Conservation (phyloP, 176 grass and related monocot genomes). For the Cenchrus americanus region DNA sequence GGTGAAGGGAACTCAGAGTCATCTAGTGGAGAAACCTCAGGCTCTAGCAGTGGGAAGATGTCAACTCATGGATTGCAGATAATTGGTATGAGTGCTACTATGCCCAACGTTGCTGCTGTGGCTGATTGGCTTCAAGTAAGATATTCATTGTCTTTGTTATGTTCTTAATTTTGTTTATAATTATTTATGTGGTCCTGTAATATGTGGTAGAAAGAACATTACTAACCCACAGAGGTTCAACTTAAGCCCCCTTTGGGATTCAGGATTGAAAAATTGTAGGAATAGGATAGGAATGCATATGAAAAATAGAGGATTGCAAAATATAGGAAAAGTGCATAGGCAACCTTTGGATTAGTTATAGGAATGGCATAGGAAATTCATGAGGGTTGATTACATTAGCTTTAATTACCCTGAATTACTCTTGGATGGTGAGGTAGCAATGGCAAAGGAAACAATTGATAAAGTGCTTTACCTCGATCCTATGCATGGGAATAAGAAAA, state of each 20-base stretch:
- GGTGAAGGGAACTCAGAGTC: conserved; percentile 80
- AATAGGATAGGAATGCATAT: too few species aligned
- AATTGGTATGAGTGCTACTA: conserved; percentile 97
- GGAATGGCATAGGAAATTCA: too few species aligned
- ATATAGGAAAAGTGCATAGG: too few species aligned
- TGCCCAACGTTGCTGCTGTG: conserved; percentile 90
- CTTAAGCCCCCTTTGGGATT: not conserved
- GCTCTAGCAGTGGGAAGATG: conserved; percentile 74
- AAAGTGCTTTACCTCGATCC: too few species aligned
- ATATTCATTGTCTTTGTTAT: conserved; percentile 15
- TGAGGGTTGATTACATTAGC: too few species aligned
- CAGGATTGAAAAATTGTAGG: too few species aligned
- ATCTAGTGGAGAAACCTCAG: conserved; percentile 67
- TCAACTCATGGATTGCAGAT: conserved; percentile 81
- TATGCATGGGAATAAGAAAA: too few species aligned
- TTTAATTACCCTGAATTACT: too few species aligned
- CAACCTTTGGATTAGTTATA: too few species aligned
- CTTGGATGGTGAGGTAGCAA: too few species aligned
- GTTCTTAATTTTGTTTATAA: not conserved
- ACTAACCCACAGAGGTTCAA: not conserved
- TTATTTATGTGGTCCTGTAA: conserved; percentile 12
- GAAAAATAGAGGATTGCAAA: too few species aligned
- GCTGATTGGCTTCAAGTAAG: conserved; percentile 98
- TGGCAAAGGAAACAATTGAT: too few species aligned
- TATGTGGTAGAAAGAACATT: conserved; percentile 21